These are phyloP conservation scores for Maudiozyma bulderi DNA, from an alignment of 805 yeast species.

Conservation along the genomic window DNA sequence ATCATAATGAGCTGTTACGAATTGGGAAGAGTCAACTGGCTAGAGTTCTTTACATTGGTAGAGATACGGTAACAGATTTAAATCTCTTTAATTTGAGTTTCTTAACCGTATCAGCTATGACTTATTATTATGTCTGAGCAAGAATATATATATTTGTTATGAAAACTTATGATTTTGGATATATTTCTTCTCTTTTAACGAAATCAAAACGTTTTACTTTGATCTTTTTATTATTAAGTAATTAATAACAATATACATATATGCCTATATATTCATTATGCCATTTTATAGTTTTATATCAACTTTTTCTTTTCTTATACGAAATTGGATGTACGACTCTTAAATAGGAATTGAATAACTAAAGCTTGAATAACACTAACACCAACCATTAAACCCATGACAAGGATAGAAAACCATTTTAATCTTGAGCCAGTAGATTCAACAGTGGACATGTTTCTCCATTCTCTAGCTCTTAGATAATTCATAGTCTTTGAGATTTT, in stretches of 20 bases:
- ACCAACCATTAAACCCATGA: conserved; percentile 63
- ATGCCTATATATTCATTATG: no score
- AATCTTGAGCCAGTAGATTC: conserved; percentile 68
- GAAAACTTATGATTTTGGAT: not conserved
- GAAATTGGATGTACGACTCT: conserved; percentile 34
- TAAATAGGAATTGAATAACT: conserved; percentile 76
- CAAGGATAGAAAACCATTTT: conserved; percentile 64
- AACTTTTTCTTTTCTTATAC: conserved; percentile 15
- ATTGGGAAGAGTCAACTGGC: conserved; percentile 6
- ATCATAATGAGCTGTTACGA: conserved; percentile 7
- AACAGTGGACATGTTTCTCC: conserved; percentile 92
- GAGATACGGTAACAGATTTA: conserved; percentile 14
- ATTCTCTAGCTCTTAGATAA: conserved; percentile 90
- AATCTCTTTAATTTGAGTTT: conserved; percentile 20
- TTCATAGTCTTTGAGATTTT: conserved; percentile 55
- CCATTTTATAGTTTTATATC: no score
- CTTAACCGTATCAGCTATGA: conserved; percentile 16
- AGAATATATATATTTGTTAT: not conserved
- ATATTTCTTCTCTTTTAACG: not conserved
- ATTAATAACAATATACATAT: no score
- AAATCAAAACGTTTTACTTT: no score
- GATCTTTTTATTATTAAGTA: no score
- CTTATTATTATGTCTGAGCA: conserved; percentile 15
- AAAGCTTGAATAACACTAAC: conserved; percentile 70
- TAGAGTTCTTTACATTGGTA: conserved; percentile 14